Percentiles rank a stretch among this genome's conserved stretches.
phyloP scores from a whole-genome alignment of 2,329 filamentous ascomycete species.

The Phoma herbarum region DNA sequence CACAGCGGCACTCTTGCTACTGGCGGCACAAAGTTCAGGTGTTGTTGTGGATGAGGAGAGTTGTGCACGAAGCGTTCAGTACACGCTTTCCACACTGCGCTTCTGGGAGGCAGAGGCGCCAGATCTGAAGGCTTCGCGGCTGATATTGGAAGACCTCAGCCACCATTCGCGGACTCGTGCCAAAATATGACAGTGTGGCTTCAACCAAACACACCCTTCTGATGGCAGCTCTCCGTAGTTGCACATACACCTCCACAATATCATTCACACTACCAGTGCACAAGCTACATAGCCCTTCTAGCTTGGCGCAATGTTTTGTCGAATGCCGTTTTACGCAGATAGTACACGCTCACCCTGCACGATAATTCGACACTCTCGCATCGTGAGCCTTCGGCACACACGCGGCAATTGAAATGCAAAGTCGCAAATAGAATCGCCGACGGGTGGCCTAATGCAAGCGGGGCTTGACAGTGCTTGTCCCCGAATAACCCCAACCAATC shows the following conservation, averaged over 20 bases:
- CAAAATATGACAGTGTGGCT: not conserved
- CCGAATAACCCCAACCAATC: conserved; percentile 16
- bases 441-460: not conserved
- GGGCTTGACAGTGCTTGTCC: not conserved
- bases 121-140: conserved; percentile 20
- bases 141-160: conserved; percentile 10
- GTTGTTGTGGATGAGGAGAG: conserved; percentile 12
- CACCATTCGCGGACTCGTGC: not conserved
- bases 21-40: conserved; percentile 35
- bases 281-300: not conserved
- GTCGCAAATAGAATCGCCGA: conserved; percentile 1
- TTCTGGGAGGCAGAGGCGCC: conserved; percentile 32
- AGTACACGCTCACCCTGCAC: not conserved
- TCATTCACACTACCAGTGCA: not conserved
- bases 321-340: not conserved
- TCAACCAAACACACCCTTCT: not conserved
- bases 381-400: too few species aligned
- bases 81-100: conserved; percentile 21
- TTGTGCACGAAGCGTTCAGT: conserved; percentile 14
- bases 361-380: not conserved
- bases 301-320: not conserved
- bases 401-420: not conserved
- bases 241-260: not conserved
- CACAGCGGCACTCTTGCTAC: conserved; percentile 32
- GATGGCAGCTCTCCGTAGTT: not conserved